These are phyloP conservation scores for Ehretia macrophylla DNA, from an alignment of 257 asterid species.

Conservation along the genomic window DNA sequence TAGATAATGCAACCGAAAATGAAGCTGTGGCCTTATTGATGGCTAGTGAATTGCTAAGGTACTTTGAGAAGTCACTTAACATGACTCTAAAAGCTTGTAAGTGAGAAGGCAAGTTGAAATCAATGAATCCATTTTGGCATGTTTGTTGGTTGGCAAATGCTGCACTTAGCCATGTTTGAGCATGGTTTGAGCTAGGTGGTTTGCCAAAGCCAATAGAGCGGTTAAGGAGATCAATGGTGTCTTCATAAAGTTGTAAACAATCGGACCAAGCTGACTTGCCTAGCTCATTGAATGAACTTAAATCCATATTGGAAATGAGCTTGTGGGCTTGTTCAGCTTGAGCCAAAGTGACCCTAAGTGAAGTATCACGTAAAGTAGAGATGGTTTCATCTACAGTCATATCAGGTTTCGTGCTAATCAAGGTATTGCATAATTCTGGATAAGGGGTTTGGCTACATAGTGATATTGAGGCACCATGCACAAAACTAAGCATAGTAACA, in stretches of 20 bases:
- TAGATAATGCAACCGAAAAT: neutral
- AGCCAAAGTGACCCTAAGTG: constrained; percentile 36
- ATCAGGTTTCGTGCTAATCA: constrained; percentile 15
- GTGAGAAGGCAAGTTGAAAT: constrained; percentile 33
- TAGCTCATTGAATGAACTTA: constrained; percentile 30
- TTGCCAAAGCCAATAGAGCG: constrained; percentile 3
- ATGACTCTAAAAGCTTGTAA: constrained; percentile 15
- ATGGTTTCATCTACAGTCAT: constrained; percentile 11
- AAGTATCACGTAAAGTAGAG: constrained; percentile 20
- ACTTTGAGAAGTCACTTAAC: constrained; percentile 25
- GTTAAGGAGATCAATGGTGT: constrained; percentile 35
- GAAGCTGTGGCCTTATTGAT: constrained; percentile 36
- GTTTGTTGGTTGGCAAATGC: constrained; percentile 55
- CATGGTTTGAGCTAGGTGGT: constrained; percentile 21
- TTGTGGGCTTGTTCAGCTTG: constrained; percentile 35
- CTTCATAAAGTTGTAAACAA: constrained; percentile 48
- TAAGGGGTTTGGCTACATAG: constrained; percentile 50
- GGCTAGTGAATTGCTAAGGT: constrained; percentile 56
- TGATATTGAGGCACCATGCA: constrained; percentile 21
- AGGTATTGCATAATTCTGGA: constrained; percentile 45
- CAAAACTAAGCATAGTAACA: constrained; percentile 4
- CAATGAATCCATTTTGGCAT: constrained; percentile 54
- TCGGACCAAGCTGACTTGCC: constrained; percentile 46
- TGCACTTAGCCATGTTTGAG: constrained; percentile 71
- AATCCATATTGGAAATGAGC: constrained; percentile 31